Evolutionary conservation across 1,284 basidiomycete genomes (phyloP), one percentile per base, ranked within the genome.

Genomic region (Cutaneotrichosporon sp.): DNA sequence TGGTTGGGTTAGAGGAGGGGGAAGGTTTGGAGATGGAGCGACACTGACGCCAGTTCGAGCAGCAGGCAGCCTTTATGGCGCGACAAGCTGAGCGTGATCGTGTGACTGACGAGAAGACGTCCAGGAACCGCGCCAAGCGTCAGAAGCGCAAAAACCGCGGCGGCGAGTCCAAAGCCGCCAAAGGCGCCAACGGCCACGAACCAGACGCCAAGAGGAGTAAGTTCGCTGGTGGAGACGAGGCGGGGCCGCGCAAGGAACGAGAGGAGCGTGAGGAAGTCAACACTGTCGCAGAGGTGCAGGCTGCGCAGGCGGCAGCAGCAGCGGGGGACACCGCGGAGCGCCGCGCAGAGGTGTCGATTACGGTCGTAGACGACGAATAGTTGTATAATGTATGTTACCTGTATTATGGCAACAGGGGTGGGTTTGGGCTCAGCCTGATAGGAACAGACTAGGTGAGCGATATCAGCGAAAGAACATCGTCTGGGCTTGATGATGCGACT

Each of bases 111-210:
- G 87, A 89, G 4, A 96, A 93, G 82, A 96, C 94, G 0, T 88
- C 91, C 14, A 97, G 93, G 82, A 97, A 97, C 76, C 85, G 94
- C 18, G 89, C 90, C 11, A 95, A 90, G 77, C 83, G 94, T 57
- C 89, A 89, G 79, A 95, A 94, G 84, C 91, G 92, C 84, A 97
- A 94, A 66, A 77, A 87, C 50, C 56, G 30, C 9, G 30, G 31
- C 49, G 22, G 22, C 26, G 26, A 50, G 31, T 13, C 51, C 30
- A 34, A 16, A 4, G 52, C 10, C 59, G 59, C 11, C 57, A 26
- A 16, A 60, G 47, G 53, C 53, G 46, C 4, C 65, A 46, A 30
- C 58, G 55, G 32, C 60, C 49, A 10, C 57, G 53, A 32, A 46
- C 62, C 7, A 70, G 63, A 22, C 59, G 67, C 40, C 70, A 69